phyloP scores from a whole-genome alignment of 495 filamentous ascomycete species.

The Penicillium lividum region DNA sequence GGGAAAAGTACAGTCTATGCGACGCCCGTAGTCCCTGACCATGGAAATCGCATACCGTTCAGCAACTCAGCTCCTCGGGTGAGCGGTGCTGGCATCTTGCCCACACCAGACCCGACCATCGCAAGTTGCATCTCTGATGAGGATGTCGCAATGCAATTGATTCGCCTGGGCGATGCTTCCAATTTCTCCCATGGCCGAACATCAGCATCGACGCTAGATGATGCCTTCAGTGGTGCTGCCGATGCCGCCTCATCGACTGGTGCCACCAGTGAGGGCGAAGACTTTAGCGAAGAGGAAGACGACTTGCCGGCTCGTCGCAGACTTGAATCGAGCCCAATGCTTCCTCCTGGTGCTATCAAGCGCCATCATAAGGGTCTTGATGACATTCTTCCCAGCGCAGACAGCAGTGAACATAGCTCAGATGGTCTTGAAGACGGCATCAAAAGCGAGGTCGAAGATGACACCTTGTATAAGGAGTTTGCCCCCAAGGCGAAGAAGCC shows the following conservation, averaged over 20 bases:
- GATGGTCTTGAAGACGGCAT: constrained; percentile 54
- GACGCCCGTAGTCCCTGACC: constrained; percentile 57
- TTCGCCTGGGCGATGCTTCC: constrained; percentile 89
- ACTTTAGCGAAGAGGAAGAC: constrained; percentile 69
- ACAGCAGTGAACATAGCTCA: constrained; percentile 73
- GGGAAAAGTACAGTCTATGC: constrained; percentile 47
- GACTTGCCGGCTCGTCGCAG: constrained; percentile 64
- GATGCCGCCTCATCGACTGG: constrained; percentile 83
- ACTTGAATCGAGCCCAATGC: constrained; percentile 58
- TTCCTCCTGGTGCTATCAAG: constrained; percentile 50
- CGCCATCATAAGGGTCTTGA: constrained; percentile 58
- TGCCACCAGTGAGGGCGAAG: constrained; percentile 75
- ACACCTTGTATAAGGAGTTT: constrained; percentile 41
- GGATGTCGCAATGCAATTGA: constrained; percentile 94
- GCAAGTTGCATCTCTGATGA: constrained; percentile 96
- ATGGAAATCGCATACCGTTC: constrained; percentile 62
- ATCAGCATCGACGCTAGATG: constrained; percentile 90
- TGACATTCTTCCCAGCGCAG: constrained; percentile 65
- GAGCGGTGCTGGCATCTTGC: constrained; percentile 63
- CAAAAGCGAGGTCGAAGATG: constrained; percentile 54
- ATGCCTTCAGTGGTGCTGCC: constrained; percentile 84
- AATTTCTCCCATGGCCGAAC: constrained; percentile 87
- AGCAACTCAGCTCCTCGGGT: constrained; percentile 41
- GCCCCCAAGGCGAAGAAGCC: constrained; percentile 48
- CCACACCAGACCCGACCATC: constrained; percentile 92